These are phyloP conservation scores for Fusarium nygamai DNA, from an alignment of 2,329 filamentous ascomycete genomes.

Conservation along the genomic window DNA sequence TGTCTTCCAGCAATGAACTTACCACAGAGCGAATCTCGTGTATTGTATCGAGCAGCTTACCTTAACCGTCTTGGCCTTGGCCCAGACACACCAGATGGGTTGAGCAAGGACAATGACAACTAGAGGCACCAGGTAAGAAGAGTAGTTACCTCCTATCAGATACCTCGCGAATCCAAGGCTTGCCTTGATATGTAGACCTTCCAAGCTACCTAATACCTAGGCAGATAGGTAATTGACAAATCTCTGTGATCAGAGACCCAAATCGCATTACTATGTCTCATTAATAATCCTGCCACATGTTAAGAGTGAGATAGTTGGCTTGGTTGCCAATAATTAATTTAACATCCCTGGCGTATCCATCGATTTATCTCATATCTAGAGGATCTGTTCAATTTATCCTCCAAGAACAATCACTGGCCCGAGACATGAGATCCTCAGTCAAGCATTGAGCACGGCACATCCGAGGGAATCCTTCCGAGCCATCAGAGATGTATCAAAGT, in stretches of 20 bases:
- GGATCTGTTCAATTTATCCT: not conserved
- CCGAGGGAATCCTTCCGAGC: not conserved
- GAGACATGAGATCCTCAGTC: not conserved
- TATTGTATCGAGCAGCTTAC: not conserved
- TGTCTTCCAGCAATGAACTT: not conserved
- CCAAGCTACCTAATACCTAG: not conserved
- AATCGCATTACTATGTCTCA: not conserved
- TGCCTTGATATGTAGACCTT: not conserved
- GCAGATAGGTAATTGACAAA: not conserved
- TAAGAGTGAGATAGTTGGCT: not conserved
- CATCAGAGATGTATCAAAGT: not conserved
- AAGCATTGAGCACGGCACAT: not conserved
- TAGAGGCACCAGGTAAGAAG: not conserved
- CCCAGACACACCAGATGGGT: not conserved
- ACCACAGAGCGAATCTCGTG: not conserved
- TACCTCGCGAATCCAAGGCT: not conserved
- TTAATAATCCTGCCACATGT: too few relatives aligned
- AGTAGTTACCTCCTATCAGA: not conserved
- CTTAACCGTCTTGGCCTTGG: not conserved
- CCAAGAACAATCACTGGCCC: not conserved
- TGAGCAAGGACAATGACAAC: too few relatives aligned
- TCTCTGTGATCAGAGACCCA: not conserved
- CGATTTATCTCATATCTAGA: not conserved
- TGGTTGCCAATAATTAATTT: not conserved
- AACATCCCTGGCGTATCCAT: constrained; percentile 27